Percentiles rank a stretch among this genome's conserved stretches.
phyloP scores from a whole-genome alignment of 78 protist species.

The Dictyostelium firmibasis region DNA sequence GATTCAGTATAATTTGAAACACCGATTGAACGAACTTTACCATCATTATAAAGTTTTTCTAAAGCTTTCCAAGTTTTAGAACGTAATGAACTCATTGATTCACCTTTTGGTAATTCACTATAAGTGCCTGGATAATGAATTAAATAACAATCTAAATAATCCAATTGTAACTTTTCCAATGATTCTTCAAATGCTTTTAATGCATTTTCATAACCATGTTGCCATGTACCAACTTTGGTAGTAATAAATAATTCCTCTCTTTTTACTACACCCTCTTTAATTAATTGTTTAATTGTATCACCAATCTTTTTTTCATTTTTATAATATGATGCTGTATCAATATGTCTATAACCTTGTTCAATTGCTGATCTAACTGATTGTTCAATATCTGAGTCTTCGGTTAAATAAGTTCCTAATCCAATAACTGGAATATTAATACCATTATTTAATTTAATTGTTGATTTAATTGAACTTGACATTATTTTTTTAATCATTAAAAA shows the following conservation, averaged over 20 bases:
- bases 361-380: neutral
- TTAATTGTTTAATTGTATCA: conserved; percentile 22
- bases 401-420: conserved; percentile 60
- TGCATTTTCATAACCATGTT: conserved; percentile 54
- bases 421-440: conserved; percentile 54
- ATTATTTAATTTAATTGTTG: conserved; percentile 31
- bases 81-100: neutral
- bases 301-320: conserved; percentile 65
- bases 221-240: conserved; percentile 16
- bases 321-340: conserved; percentile 73
- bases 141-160: conserved; percentile 52
- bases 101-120: neutral
- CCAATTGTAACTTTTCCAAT: conserved; percentile 10
- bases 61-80: conserved; percentile 39
- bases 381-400: neutral
- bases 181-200: conserved; percentile 5
- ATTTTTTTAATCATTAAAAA: neutral
- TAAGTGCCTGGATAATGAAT: conserved; percentile 52
- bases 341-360: conserved; percentile 63
- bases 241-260: conserved; percentile 85
- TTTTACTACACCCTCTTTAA: conserved; percentile 1
- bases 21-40: conserved; percentile 73
- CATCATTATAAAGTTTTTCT: conserved; percentile 22
- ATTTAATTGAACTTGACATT: conserved; percentile 10
- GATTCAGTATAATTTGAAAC: conserved; percentile 69